These are phyloP conservation scores for Leavenworthia alabamica DNA, from an alignment of 345 rosid genomes.

Conservation along the genomic window DNA sequence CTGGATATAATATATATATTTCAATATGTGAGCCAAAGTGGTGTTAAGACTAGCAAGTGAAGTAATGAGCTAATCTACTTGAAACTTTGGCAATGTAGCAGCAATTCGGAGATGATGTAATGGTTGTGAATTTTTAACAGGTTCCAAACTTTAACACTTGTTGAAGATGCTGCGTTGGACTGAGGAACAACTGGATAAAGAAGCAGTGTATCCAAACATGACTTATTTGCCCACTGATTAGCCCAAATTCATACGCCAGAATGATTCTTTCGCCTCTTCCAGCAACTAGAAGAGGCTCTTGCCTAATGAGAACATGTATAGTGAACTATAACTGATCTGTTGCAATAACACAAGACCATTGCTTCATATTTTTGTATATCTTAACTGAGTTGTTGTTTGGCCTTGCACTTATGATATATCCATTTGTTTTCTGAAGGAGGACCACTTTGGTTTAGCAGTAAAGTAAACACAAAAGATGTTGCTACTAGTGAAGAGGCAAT, in stretches of 20 bases:
- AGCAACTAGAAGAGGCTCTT: background rate
- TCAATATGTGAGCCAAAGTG: background rate
- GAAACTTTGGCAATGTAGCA: background rate
- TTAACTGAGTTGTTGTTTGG: background rate
- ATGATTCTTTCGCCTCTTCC: constrained; percentile 21
- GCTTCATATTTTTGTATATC: background rate
- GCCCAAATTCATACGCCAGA: constrained; percentile 43
- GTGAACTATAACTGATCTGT: background rate
- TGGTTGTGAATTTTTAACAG: constrained; percentile 27
- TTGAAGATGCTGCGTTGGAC: constrained; percentile 75
- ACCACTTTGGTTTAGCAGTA: constrained; percentile 19
- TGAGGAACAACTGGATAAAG: constrained; percentile 65
- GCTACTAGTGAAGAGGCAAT: constrained; percentile 14
- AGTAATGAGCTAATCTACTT: background rate
- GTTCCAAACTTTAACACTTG: constrained; percentile 67
- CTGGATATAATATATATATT: background rate
- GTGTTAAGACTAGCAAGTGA: constrained; percentile 4
- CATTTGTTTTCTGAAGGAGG: constrained; percentile 10
- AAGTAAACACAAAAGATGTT: background rate
- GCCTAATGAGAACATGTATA: background rate
- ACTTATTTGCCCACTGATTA: constrained; percentile 49
- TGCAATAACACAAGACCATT: background rate
- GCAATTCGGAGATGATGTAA: background rate
- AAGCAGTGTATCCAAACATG: constrained; percentile 62
- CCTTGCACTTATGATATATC: background rate